A percentile compares a stretch with the other conserved stretches of the same genome.
phyloP scores from a whole-genome alignment of 108 stramenopile species.

The Aureococcus anophagefferens region DNA sequence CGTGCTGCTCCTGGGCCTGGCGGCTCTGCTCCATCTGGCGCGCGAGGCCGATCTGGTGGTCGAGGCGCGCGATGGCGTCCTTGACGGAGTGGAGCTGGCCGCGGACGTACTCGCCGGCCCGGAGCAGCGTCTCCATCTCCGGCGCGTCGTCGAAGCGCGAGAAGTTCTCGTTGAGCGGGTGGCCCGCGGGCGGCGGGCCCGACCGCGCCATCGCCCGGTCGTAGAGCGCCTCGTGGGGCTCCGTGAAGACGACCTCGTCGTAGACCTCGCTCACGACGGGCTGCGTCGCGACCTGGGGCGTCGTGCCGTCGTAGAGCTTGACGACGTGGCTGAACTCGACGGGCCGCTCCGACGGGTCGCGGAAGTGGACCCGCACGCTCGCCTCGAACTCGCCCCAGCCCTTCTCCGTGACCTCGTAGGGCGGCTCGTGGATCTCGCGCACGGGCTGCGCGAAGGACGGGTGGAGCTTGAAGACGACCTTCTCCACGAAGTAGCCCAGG shows the following conservation, averaged over 20 bases:
- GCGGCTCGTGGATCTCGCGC: slow-evolving; percentile 64
- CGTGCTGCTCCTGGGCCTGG: neutral
- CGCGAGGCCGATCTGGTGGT: neutral
- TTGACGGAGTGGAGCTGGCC: neutral
- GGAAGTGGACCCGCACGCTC: slow-evolving; percentile 76
- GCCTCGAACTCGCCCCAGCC: slow-evolving; percentile 99
- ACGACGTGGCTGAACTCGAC: slow-evolving; percentile 65
- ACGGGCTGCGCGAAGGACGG: slow-evolving; percentile 79
- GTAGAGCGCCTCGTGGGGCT: slow-evolving; percentile 63
- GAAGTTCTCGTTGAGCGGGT: neutral
- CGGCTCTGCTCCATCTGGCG: neutral
- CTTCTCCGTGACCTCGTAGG: slow-evolving; percentile 81
- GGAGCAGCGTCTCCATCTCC: neutral
- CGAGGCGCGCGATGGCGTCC: neutral
- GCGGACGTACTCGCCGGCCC: neutral
- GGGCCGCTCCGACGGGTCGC: slow-evolving; percentile 59
- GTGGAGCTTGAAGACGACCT: slow-evolving; percentile 91
- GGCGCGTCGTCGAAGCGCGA: neutral
- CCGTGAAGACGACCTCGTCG: slow-evolving; percentile 92
- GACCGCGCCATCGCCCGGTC: slow-evolving; percentile 10
- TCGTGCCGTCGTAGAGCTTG: slow-evolving; percentile 53
- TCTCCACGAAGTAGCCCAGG: slow-evolving; percentile 58
- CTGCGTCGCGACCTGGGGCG: slow-evolving; percentile 20
- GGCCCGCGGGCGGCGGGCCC: neutral
- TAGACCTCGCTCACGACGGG: slow-evolving; percentile 85